phyloP scores from a whole-genome alignment of 352 stramenopile species.

The Globisporangium mamillatum region DNA sequence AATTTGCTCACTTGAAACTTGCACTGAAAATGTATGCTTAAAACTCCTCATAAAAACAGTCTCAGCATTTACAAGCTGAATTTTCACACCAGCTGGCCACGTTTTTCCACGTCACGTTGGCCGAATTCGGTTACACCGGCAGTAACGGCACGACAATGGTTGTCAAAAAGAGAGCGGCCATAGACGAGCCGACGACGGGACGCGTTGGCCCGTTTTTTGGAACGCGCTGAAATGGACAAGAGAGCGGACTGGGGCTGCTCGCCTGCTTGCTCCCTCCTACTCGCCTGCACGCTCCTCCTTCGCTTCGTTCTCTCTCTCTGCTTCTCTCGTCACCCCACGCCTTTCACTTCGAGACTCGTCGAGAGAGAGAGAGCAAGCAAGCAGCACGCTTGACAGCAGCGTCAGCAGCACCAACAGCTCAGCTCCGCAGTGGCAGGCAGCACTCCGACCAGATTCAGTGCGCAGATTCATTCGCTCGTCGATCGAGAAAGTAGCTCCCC shows the following conservation, averaged over 20 bases:
- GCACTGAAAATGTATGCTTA: neutral
- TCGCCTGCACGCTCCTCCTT: neutral
- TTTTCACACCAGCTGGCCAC: too few species aligned
- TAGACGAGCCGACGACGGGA: neutral
- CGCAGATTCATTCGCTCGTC: slow-evolving; percentile 1
- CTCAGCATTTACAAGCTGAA: neutral
- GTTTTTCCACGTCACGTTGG: neutral
- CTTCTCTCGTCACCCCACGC: neutral
- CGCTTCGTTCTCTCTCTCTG: neutral
- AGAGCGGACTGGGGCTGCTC: neutral
- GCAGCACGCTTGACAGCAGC: neutral
- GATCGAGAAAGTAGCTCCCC: neutral
- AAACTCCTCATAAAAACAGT: neutral
- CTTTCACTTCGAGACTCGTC: slow-evolving; percentile 4
- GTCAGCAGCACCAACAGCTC: neutral
- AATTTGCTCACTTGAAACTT: neutral
- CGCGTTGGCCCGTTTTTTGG: neutral
- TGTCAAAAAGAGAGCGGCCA: neutral
- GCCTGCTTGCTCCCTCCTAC: neutral
- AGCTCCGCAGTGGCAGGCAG: neutral
- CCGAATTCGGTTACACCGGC: neutral
- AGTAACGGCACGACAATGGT: neutral
- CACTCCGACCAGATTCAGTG: neutral
- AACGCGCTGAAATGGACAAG: slow-evolving; percentile 1
- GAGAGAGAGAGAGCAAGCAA: neutral